phyloP scores from a whole-genome alignment of 1,139 yeast genomes.

The Maudiozyma humilis region DNA sequence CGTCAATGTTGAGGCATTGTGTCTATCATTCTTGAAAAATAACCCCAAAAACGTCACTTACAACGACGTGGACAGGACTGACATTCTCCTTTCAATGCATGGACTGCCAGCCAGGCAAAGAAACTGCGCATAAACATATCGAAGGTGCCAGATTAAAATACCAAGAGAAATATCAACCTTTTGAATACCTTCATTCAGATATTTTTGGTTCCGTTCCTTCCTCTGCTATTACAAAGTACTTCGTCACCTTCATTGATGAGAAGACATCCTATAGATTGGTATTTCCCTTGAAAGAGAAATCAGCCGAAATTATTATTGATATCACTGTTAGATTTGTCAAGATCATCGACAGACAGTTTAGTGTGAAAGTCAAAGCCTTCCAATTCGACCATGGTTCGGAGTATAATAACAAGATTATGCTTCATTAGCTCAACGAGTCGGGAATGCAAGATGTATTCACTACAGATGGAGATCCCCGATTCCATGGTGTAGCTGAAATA shows the following conservation, averaged over 20 bases:
- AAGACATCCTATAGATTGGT: neutral
- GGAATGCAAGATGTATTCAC: neutral
- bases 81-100: neutral
- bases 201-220: neutral
- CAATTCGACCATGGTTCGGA: neutral
- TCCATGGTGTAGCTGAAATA: neutral
- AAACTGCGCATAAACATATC: neutral
- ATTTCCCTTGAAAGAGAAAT: neutral
- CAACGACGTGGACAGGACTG: neutral
- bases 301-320: neutral
- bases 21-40: neutral
- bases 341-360: neutral
- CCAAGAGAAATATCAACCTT: neutral
- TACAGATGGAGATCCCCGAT: neutral
- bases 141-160: neutral
- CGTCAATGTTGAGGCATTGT: neutral
- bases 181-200: slow-evolving; percentile 1
- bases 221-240: neutral
- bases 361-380: neutral
- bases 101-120: neutral
- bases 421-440: neutral
- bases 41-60: neutral
- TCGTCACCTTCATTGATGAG: neutral
- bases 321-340: neutral
- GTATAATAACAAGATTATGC: neutral